Base-by-base conservation (phyloP, 23 red algal species). In the Gracilaria caudata region DNA sequence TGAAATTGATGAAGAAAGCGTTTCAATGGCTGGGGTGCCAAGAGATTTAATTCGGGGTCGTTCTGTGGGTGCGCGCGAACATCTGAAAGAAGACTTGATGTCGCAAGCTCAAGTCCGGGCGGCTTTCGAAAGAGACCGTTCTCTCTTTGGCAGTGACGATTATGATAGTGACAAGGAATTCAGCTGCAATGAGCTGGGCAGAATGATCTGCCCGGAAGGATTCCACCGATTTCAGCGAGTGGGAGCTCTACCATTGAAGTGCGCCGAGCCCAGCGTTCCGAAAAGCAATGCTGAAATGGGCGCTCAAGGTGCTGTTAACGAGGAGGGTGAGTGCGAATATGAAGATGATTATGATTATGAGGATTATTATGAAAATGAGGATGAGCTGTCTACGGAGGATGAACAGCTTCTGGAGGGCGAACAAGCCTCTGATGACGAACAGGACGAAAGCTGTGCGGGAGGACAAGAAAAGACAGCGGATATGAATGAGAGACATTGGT, bases 151-250 rank as follows among this genome's bases (percentile, higher is more conserved):
- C 9, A 28, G 20, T 28, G 65, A 39, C 29, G 32, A 71, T 34
- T 65, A 33, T 23, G 60, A 65, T 39, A 34, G 40, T 4, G 65
- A 71, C 2, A 36, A 41, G 13, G 32, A 71, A 41, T 39, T 39
- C 33, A 28, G 10, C 0, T 13, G 35, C 3, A 32, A 39, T 19
- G 65, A 71, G 37, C 34, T 71, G 19, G 65, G 9, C 20, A 36
- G 65, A 39, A 41, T 16, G 17, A 39, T 71, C 1, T 71, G 33
- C 34, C 65, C 65, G 33, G 65, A 71, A 23, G 20, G 65, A 5
- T 71, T 71, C 40, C 65, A 38, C 40, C 65, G 65, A 10, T 71
- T 71, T 41, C 34, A 34, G 19, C 65, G 65, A 19, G 65, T 71
- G 65, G 37, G 65, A 7, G 23, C 57, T 29, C 2, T 28, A 23